Conservation (phyloP, 495 filamentous ascomycete species). For the Neurospora sublineolata region DNA sequence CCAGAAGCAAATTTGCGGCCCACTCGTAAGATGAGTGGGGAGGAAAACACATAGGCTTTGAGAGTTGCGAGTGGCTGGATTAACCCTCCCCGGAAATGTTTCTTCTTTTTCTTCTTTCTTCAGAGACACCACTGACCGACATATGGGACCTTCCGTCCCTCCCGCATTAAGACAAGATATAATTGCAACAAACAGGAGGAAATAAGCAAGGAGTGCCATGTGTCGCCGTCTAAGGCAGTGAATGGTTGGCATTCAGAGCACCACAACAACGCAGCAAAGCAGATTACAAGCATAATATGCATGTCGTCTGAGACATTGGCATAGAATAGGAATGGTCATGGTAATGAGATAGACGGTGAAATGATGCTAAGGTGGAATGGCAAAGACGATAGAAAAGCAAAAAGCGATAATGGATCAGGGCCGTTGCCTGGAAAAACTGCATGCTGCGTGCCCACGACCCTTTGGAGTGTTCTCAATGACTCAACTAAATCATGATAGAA, state of each 20-base stretch:
- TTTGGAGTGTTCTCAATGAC: background rate
- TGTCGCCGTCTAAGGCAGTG: background rate
- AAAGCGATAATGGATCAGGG: background rate
- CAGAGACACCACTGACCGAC: background rate
- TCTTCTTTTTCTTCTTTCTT: background rate
- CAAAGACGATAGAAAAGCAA: background rate
- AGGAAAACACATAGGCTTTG: background rate
- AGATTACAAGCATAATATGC: background rate
- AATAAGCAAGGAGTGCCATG: background rate
- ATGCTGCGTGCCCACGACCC: background rate
- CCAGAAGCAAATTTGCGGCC: conserved; percentile 35
- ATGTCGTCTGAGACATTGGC: background rate
- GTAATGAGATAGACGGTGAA: background rate
- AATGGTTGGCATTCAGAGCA: background rate
- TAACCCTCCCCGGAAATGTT: background rate
- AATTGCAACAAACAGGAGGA: background rate
- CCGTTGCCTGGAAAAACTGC: background rate
- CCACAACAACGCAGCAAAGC: background rate
- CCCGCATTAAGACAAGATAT: background rate
- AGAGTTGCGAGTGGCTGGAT: background rate
- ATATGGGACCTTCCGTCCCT: background rate
- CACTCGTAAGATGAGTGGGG: conserved; percentile 5
- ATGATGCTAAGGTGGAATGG: background rate
- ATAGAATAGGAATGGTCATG: background rate
- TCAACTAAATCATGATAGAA: background rate